These are phyloP conservation scores for Pseudogymnoascus sp. DNA, from an alignment of 2,329 filamentous ascomycete genomes.

Conservation along the genomic window DNA sequence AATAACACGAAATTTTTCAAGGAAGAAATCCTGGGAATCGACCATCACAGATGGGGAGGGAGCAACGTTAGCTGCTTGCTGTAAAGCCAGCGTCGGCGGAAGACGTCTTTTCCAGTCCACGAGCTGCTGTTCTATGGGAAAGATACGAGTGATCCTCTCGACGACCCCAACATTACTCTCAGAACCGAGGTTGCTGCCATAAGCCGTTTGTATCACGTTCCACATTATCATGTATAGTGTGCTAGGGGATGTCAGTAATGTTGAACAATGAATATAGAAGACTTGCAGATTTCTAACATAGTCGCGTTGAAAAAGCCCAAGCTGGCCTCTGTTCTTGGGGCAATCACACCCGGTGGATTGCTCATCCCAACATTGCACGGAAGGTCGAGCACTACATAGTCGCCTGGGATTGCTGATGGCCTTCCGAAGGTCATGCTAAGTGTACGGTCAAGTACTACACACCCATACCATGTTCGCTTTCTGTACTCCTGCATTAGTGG, in stretches of 20 bases:
- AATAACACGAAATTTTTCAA: slow-evolving; percentile 36
- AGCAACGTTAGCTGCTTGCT: slow-evolving; percentile 22
- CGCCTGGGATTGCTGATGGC: slow-evolving; percentile 39
- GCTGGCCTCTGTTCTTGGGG: slow-evolving; percentile 15
- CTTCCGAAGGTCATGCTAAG: slow-evolving; percentile 48
- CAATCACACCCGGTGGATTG: not conserved
- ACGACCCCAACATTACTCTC: slow-evolving; percentile 22
- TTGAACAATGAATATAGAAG: not conserved
- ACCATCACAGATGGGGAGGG: slow-evolving; percentile 15
- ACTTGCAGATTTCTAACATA: slow-evolving; percentile 24
- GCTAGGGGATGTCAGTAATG: slow-evolving; percentile 17
- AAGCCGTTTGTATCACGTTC: slow-evolving; percentile 35
- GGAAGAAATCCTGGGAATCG: slow-evolving; percentile 10
- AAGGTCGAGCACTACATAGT: slow-evolving; percentile 35
- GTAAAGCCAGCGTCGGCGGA: slow-evolving; percentile 26
- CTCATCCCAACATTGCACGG: slow-evolving; percentile 22
- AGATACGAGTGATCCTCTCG: slow-evolving; percentile 31
- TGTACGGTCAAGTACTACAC: slow-evolving; percentile 41
- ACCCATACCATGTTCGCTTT: slow-evolving; percentile 44
- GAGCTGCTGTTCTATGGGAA: slow-evolving; percentile 35
- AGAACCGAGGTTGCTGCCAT: slow-evolving; percentile 39
- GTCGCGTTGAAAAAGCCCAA: slow-evolving; percentile 31
- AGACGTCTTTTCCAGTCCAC: slow-evolving; percentile 33
- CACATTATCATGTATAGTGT: slow-evolving; percentile 32
- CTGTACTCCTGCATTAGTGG: slow-evolving; percentile 41